Conservation (phyloP, 768 basidiomycete species). For the Suillus spraguei region DNA sequence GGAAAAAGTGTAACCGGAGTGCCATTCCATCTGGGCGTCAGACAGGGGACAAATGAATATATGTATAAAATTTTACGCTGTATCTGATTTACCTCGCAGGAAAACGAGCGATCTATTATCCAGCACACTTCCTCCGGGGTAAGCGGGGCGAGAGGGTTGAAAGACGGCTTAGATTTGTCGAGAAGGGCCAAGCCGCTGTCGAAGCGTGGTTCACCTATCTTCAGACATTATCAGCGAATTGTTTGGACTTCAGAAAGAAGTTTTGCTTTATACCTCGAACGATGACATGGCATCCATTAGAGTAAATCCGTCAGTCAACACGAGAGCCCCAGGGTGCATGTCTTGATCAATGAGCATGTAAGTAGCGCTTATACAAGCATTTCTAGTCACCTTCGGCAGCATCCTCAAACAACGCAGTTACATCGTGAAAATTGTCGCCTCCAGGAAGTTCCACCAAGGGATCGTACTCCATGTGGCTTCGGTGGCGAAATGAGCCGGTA, state of each 20-base stretch:
- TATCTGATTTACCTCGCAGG: conserved; percentile 67
- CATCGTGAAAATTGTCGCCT: conserved; percentile 62
- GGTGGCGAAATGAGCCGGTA: conserved; percentile 10
- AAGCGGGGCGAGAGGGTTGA: conserved; percentile 65
- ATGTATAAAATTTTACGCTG: conserved; percentile 14
- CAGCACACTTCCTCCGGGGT: conserved; percentile 85
- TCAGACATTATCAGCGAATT: conserved; percentile 10
- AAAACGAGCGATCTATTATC: conserved; percentile 78
- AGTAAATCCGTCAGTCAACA: conserved; percentile 70
- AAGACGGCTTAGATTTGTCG: conserved; percentile 47
- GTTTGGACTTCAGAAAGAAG: background rate
- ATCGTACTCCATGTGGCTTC: conserved; percentile 21
- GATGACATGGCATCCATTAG: conserved; percentile 94
- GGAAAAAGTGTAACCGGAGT: conserved; percentile 79
- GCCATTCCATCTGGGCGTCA: conserved; percentile 77
- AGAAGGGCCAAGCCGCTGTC: conserved; percentile 72
- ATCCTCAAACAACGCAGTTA: conserved; percentile 58
- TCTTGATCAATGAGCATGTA: conserved; percentile 39
- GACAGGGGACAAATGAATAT: conserved; percentile 18
- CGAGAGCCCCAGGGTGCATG: conserved; percentile 61
- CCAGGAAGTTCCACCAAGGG: conserved; percentile 46
- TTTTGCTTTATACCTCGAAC: conserved; percentile 61
- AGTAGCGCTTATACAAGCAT: background rate
- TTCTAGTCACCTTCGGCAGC: conserved; percentile 57
- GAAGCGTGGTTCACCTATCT: conserved; percentile 91